Conservation (phyloP, 192 early-diverging fungal species). For the Coemansia sp. region DNA sequence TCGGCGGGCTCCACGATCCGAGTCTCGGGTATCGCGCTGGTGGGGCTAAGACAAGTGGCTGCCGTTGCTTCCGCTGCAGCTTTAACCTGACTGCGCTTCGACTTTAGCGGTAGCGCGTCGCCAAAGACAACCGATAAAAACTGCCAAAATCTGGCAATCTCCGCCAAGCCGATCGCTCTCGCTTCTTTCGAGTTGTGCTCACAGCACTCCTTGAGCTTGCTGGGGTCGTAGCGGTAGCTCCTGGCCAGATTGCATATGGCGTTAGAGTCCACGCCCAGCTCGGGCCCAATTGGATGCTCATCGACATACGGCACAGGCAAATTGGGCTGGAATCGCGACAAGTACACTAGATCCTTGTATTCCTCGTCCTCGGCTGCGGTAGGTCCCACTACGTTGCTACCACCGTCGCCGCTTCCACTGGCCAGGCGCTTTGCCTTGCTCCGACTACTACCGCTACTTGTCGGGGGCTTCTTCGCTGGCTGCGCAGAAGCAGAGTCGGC, state of each 20-base stretch:
- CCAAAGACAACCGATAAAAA: conserved; percentile 39
- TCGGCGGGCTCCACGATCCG: neutral
- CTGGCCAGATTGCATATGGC: conserved; percentile 30
- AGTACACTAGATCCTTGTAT: neutral
- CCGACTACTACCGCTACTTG: neutral
- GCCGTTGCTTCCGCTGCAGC: neutral
- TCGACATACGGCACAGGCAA: conserved; percentile 41
- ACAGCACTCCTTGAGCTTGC: conserved; percentile 34
- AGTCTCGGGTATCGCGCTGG: neutral
- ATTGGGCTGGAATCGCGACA: conserved; percentile 27
- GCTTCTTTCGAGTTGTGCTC: conserved; percentile 23
- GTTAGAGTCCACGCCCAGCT: conserved; percentile 9
- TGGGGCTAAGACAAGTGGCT: neutral
- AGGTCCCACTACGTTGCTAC: neutral
- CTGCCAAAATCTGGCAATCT: conserved; percentile 46
- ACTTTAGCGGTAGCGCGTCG: conserved; percentile 30
- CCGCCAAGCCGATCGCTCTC: conserved; percentile 2
- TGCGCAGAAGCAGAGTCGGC: neutral
- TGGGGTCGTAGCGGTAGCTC: conserved; percentile 47
- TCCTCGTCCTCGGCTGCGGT: neutral
- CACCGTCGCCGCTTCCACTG: neutral
- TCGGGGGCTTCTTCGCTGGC: neutral
- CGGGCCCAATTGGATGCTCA: conserved; percentile 31
- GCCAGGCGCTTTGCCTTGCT: conserved; percentile 1
- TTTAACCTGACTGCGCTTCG: conserved; percentile 7